Conservation (phyloP, 371 early-diverging fungal genomes). For the Mortierella sp. region DNA sequence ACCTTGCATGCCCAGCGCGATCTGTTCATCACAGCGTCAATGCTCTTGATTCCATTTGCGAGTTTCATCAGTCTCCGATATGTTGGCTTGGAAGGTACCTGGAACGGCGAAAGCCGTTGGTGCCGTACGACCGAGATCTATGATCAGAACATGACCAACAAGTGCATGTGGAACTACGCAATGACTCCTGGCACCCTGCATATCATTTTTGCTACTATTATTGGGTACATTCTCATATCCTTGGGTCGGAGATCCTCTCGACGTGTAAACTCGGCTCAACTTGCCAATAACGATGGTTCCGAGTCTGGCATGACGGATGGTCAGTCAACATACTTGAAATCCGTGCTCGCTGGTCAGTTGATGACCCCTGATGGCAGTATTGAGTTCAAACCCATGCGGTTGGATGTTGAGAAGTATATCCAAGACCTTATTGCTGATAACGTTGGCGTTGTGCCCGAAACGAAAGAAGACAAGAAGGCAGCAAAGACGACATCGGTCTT, state of each 20-base stretch:
- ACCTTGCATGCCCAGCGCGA: constrained; percentile 30
- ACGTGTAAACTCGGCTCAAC: too few relatives aligned
- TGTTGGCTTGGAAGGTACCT: constrained; percentile 31
- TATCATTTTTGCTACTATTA: background rate
- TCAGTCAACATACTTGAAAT: constrained; percentile 6
- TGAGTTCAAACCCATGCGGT: background rate
- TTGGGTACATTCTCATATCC: constrained; percentile 27
- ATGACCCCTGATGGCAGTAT: constrained; percentile 21
- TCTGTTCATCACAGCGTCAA: constrained; percentile 15
- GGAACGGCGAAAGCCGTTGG: constrained; percentile 28
- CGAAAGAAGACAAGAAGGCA: background rate
- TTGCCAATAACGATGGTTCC: too few relatives aligned
- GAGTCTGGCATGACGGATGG: background rate
- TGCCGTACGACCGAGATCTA: constrained; percentile 16
- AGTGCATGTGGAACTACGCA: constrained; percentile 40
- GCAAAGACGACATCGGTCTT: constrained; percentile 30
- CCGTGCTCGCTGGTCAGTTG: constrained; percentile 6
- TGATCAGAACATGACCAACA: constrained; percentile 38
- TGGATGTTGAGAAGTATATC: constrained; percentile 16
- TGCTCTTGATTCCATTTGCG: constrained; percentile 24
- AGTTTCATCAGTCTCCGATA: constrained; percentile 14
- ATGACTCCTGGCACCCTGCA: constrained; percentile 31
- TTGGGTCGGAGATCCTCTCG: background rate
- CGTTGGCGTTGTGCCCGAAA: constrained; percentile 16
- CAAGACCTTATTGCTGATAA: constrained; percentile 5